Conservation (phyloP, 345 rosid species). For the Gossypium australe region DNA sequence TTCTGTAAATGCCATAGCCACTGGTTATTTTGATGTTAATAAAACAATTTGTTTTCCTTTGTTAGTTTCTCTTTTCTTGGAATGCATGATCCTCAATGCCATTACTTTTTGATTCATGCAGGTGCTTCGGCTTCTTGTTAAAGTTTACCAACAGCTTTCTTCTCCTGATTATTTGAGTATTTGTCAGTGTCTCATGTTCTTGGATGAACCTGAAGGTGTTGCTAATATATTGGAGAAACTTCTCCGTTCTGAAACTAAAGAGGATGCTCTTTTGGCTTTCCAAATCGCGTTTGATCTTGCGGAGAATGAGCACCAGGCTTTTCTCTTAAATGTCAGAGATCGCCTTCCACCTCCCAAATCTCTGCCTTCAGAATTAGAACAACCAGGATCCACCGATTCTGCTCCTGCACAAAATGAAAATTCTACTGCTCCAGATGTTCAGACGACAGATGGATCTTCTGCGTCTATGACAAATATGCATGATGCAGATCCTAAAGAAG, state of each 20-base stretch:
- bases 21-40: background rate
- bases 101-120: conserved; percentile 29
- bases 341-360: conserved; percentile 67
- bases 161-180: conserved; percentile 95
- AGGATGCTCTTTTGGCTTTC: conserved; percentile 78
- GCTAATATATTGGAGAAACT: conserved; percentile 90
- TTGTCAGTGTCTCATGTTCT: conserved; percentile 97
- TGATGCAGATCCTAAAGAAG: conserved; percentile 60
- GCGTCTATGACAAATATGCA: conserved; percentile 31
- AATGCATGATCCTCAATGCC: background rate
- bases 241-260: conserved; percentile 70
- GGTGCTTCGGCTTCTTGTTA: conserved; percentile 90
- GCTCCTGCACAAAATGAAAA: conserved; percentile 49
- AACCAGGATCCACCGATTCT: conserved; percentile 36
- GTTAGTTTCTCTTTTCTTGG: background rate
- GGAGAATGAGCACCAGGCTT: conserved; percentile 98
- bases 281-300: conserved; percentile 96
- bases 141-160: conserved; percentile 77
- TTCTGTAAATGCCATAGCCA: background rate
- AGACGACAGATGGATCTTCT: conserved; percentile 70
- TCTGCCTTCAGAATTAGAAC: conserved; percentile 45
- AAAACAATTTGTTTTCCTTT: background rate
- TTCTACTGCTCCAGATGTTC: conserved; percentile 50
- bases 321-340: conserved; percentile 85
- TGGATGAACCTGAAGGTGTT: conserved; percentile 86